Percentiles rank a stretch among this genome's conserved stretches.
These are phyloP conservation scores for Cadophora gregata DNA, from an alignment of 2,329 filamentous ascomycete genomes.

Conservation along the genomic window DNA sequence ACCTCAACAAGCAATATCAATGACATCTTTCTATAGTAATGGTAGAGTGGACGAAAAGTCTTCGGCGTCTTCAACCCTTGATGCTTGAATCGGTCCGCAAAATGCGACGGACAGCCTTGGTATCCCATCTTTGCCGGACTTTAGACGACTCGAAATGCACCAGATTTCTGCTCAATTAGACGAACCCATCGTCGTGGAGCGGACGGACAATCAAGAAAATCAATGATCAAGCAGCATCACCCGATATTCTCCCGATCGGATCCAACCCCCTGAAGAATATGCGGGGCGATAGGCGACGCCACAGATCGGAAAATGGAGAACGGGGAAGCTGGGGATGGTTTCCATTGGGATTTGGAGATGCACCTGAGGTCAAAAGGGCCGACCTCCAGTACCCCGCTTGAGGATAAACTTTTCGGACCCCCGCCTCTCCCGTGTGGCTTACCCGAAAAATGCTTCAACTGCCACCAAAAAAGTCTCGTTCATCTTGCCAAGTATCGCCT, in stretches of 20 bases:
- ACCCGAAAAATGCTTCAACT: constrained; percentile 4
- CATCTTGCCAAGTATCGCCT: background rate
- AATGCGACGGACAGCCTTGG: background rate
- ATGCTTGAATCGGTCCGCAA: background rate
- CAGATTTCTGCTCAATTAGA: background rate
- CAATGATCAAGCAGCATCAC: background rate
- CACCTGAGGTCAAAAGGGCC: constrained; percentile 15
- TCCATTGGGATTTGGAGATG: constrained; percentile 3
- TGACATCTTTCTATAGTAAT: background rate
- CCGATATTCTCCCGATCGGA: constrained; percentile 15
- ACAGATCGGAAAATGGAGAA: constrained; percentile 15
- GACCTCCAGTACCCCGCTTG: constrained; percentile 13
- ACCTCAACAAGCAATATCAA: background rate
- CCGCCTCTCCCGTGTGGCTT: constrained; percentile 5
- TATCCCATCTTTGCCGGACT: constrained; percentile 12
- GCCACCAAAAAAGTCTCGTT: background rate
- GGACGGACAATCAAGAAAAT: background rate
- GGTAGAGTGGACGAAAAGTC: background rate
- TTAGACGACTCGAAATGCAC: constrained; percentile 1
- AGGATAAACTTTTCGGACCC: background rate
- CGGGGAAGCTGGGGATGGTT: constrained; percentile 3
- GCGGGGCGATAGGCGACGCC: constrained; percentile 19
- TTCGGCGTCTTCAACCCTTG: background rate
- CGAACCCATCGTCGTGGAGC: constrained; percentile 1
- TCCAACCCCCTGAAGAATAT: background rate